Evolutionary conservation across 345 rosid species (phyloP).

Genomic region (Luvunga scandens): DNA sequence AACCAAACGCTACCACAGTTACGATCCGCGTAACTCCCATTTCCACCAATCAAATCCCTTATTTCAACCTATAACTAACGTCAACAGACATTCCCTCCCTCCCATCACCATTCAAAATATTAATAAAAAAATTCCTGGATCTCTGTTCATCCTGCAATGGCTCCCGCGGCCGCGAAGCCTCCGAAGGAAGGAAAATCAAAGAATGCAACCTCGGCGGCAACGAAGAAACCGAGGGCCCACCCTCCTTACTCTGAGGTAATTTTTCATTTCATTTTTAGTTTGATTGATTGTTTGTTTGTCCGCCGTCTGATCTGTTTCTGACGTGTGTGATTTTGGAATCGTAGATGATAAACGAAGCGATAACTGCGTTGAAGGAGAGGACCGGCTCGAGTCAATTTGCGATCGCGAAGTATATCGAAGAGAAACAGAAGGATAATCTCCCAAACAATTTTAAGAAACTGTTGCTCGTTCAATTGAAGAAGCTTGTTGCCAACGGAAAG

Average conservation of each 20-base stretch:
- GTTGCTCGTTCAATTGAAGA: constrained; percentile 39
- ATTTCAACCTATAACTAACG: not conserved
- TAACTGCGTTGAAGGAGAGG: constrained; percentile 45
- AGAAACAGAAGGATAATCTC: constrained; percentile 41
- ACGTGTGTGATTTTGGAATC: not conserved
- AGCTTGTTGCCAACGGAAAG: constrained; percentile 42
- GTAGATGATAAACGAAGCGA: constrained; percentile 52
- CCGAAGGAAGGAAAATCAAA: constrained; percentile 6
- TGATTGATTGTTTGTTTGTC: not conserved
- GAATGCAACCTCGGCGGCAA: not conserved
- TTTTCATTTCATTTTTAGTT: not conserved
- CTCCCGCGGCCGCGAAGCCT: constrained; percentile 10
- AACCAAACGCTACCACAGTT: not conserved
- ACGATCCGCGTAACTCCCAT: constrained; percentile 16
- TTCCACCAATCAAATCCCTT: constrained; percentile 24
- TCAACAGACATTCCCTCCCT: not conserved
- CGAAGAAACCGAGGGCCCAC: constrained; percentile 28
- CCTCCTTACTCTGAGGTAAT: constrained; percentile 47
- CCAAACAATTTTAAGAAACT: constrained; percentile 45
- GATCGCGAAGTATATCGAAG: constrained; percentile 49
- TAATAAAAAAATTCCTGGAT: not conserved
- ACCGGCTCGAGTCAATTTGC: constrained; percentile 59
- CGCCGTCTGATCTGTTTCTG: not conserved
- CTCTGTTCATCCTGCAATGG: constrained; percentile 8
- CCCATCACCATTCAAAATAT: not conserved